These are phyloP conservation scores for Anisogramma anomala DNA, from an alignment of 2,329 filamentous ascomycete species.

Conservation along the genomic window DNA sequence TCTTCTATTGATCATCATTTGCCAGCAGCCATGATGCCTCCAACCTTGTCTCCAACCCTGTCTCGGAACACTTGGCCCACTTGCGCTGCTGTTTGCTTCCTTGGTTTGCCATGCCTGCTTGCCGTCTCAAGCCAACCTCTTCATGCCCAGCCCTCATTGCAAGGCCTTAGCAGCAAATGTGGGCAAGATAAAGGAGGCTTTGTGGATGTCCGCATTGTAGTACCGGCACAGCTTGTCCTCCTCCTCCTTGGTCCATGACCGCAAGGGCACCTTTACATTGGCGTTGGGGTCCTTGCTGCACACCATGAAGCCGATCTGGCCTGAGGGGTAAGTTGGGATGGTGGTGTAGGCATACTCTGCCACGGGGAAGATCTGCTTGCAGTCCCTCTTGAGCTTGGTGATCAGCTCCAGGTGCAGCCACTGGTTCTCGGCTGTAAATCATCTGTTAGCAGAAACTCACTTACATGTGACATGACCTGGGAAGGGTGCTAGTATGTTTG, in stretches of 20 bases:
- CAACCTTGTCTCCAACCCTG: not conserved
- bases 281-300: slow-evolving; percentile 76
- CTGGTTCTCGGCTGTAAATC: slow-evolving; percentile 77
- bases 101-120: not conserved
- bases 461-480: too few species aligned
- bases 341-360: slow-evolving; percentile 99
- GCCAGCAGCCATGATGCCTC: not conserved
- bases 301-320: slow-evolving; percentile 99
- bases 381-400: slow-evolving; percentile 88
- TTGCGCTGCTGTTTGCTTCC: not conserved
- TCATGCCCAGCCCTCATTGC: slow-evolving; percentile 26
- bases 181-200: slow-evolving; percentile 84
- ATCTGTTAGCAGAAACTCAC: slow-evolving; percentile 1
- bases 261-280: slow-evolving; percentile 75
- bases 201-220: slow-evolving; percentile 96
- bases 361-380: slow-evolving; percentile 92
- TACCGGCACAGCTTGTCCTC: slow-evolving; percentile 90
- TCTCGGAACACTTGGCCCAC: too few species aligned
- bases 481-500: too few species aligned
- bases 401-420: slow-evolving; percentile 97
- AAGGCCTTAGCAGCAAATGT: slow-evolving; percentile 79
- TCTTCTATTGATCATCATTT: not conserved
- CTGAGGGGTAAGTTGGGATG: slow-evolving; percentile 96
- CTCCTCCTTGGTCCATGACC: slow-evolving; percentile 72
- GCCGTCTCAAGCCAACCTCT: not conserved